Evolutionary conservation across 2,329 filamentous ascomycete genomes (phyloP), one percentile per base, ranked within the genome.

Genomic region (Hypocreales sp.): DNA sequence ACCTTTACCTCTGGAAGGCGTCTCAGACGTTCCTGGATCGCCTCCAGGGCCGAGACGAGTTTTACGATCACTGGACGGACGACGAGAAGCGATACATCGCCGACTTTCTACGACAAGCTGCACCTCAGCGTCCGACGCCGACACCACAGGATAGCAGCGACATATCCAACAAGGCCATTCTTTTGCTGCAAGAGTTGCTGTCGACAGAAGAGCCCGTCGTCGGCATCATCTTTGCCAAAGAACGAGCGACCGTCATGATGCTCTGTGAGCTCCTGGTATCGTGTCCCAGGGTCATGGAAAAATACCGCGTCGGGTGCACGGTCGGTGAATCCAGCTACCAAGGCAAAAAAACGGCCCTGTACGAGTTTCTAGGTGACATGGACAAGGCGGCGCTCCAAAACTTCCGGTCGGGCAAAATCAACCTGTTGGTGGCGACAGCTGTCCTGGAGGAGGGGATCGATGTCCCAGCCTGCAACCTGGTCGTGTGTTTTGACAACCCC

Each of bases 401-500:
- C 3, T 79, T 79, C 37, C 61, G 63, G 5, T 46, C 50, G 2
- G 66, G 70, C 2, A 56, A 51, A 27, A 51, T 64, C 29, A 73
- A 70, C 32, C 53, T 77, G 13, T 49, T 79, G 4, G 52, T 79
- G 23, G 66, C 68, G 7, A 79, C 74, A 0, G 70, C 60, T 32
- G 72, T 79, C 0, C 50, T 77, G 2, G 72, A 77, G 38, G 74
- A 79, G 41, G 74, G 74, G 0, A 73, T 79, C 24, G 74, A 79
- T 36, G 61, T 79, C 5, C 69, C 70, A 1, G 67, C 63, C 5
- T 72, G 74, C 49, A 72, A 75, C 33, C 43, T 74, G 6, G 65
- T 77, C 15, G 50, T 72, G 20, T 72, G 68, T 38, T 72, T 67
- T 30, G 63, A 68, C 35, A 43, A 48, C 24, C 60, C 60, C 4